These are phyloP conservation scores for Inga laurina DNA, from an alignment of 306 rosid species.

Conservation along the genomic window DNA sequence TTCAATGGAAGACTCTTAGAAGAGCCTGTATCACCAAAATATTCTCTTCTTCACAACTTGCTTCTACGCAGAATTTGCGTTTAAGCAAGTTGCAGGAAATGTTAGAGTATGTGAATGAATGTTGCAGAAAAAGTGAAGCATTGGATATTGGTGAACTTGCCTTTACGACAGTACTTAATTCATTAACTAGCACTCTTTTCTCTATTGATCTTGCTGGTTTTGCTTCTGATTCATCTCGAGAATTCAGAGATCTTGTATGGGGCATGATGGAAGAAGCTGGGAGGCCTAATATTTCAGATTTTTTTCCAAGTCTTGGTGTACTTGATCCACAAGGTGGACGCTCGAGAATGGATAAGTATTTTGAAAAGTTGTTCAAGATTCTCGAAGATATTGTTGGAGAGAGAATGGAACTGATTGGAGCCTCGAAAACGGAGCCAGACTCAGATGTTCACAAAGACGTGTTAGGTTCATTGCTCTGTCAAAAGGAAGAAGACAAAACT, in stretches of 20 bases:
- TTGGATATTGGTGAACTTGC: not conserved
- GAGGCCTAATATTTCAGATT: not conserved
- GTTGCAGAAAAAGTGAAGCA: not conserved
- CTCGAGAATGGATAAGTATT: not conserved
- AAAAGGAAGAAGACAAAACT: not conserved
- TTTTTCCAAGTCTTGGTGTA: not conserved
- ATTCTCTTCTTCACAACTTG: not conserved
- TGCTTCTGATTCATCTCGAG: not conserved
- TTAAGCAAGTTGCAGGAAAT: not conserved
- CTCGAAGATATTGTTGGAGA: not conserved
- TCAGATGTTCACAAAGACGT: not conserved
- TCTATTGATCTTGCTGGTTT: not conserved
- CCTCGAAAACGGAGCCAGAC: not conserved
- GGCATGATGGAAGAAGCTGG: not conserved
- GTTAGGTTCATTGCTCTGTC: not conserved
- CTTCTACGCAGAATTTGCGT: not conserved
- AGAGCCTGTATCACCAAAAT: not conserved
- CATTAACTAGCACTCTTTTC: not conserved
- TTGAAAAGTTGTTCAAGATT: not conserved
- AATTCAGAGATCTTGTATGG: not conserved
- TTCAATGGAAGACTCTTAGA: not conserved
- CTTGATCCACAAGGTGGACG: not conserved
- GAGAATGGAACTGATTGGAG: not conserved
- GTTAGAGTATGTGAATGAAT: not conserved
- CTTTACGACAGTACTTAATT: not conserved